Percentiles rank a stretch among this genome's conserved stretches.
Conservation (phyloP, 768 basidiomycete genomes). For the Rickenella mellea region DNA sequence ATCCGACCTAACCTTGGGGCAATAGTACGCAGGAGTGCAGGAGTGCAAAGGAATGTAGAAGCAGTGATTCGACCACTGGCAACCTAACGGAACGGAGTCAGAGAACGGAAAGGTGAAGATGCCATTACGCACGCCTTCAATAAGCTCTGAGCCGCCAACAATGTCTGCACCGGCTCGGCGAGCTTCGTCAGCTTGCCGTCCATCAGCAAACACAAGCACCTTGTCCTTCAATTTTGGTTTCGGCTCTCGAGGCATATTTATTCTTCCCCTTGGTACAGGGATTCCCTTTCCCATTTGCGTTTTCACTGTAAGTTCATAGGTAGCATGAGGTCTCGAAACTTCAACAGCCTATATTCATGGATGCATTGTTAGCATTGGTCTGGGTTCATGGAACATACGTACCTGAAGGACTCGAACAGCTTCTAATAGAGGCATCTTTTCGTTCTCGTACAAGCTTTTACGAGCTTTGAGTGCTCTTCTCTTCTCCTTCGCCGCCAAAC, state of each 20-base stretch:
- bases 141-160: conserved; percentile 84
- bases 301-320: conserved; percentile 74
- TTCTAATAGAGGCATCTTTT: conserved; percentile 56
- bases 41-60: conserved; percentile 78
- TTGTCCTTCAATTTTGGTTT: conserved; percentile 55
- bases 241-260: conserved; percentile 74
- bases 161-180: conserved; percentile 80
- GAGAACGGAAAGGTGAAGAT: not conserved
- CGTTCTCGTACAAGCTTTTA: conserved; percentile 48
- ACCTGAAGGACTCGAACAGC: conserved; percentile 69
- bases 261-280: conserved; percentile 82
- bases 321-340: conserved; percentile 63
- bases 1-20: conserved; percentile 72
- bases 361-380: conserved; percentile 1
- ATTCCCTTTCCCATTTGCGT: conserved; percentile 72
- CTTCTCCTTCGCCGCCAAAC: conserved; percentile 53
- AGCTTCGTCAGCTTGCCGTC: conserved; percentile 72
- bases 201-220: conserved; percentile 91
- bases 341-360: conserved; percentile 59
- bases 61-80: conserved; percentile 65
- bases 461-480: conserved; percentile 45
- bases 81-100: conserved; percentile 36
- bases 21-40: conserved; percentile 68
- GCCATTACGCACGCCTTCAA: conserved; percentile 61
- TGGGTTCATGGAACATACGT: conserved; percentile 17